Conservation (phyloP, 2,329 filamentous ascomycete species). For the Penicillium sp. region DNA sequence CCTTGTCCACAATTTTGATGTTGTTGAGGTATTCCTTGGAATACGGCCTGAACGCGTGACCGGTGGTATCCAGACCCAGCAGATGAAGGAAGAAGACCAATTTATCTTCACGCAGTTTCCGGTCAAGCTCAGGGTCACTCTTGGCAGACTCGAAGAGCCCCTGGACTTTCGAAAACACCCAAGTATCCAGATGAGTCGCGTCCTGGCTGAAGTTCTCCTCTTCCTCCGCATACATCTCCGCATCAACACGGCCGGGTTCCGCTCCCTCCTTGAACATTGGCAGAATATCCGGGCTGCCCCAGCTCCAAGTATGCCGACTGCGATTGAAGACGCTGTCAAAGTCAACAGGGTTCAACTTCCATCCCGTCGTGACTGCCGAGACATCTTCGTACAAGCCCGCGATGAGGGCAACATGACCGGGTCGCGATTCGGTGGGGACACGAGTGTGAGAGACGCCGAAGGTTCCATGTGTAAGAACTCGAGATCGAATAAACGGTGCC, state of each 20-base stretch:
- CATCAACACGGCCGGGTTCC: slow-evolving; percentile 80
- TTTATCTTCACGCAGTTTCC: slow-evolving; percentile 76
- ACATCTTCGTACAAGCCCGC: slow-evolving; percentile 98
- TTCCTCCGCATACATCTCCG: slow-evolving; percentile 80
- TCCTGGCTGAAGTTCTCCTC: slow-evolving; percentile 88
- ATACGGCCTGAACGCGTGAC: slow-evolving; percentile 84
- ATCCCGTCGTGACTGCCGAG: slow-evolving; percentile 93
- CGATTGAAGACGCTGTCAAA: slow-evolving; percentile 99
- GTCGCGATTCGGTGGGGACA: slow-evolving; percentile 93
- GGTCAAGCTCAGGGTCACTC: slow-evolving; percentile 72
- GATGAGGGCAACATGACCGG: slow-evolving; percentile 94
- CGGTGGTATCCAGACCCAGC: slow-evolving; percentile 86
- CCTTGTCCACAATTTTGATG: slow-evolving; percentile 89
- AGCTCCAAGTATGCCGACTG: slow-evolving; percentile 96
- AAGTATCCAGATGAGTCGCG: slow-evolving; percentile 78
- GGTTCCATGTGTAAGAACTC: slow-evolving; percentile 84
- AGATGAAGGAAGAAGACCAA: slow-evolving; percentile 94
- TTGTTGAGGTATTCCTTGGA: slow-evolving; percentile 95
- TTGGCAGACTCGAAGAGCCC: slow-evolving; percentile 79
- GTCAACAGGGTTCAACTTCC: slow-evolving; percentile 97
- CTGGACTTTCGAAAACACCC: slow-evolving; percentile 96
- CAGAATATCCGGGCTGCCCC: slow-evolving; percentile 96
- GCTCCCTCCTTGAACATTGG: slow-evolving; percentile 98
- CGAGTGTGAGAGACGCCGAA: slow-evolving; percentile 97
- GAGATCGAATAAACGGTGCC: slow-evolving; percentile 87